Evolutionary conservation across 345 rosid genomes (phyloP), one percentile per base, ranked within the genome.

Genomic region (Eucalyptus rudis): DNA sequence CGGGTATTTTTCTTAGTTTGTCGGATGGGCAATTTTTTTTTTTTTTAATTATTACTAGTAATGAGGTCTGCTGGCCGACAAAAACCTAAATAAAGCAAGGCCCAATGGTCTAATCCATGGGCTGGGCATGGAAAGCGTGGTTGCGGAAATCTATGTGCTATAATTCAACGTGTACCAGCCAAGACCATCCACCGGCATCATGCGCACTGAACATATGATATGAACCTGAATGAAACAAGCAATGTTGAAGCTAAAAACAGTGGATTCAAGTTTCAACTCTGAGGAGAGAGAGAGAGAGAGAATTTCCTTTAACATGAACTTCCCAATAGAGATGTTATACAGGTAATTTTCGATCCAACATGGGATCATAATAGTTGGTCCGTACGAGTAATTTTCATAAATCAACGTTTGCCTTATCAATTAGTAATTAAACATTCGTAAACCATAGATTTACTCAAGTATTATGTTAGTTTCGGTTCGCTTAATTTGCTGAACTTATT

Each of bases 1-100:
- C 0, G 3, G 27, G 15, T 40, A 22, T 20, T 40, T 76, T 76
- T 40, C 3, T 10, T 7, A 3, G 2, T 40, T 40, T 71, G 1
- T 40, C 2, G 2, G 29, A 40, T 76, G 29, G 44, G 47, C 11
- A 7, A 22, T 5, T 3, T 76, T 36, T 19, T 3, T n/a, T 7
- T 4, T 24, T 10, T 8, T 9, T 40, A 76, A 76, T 10, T 76
- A 76, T 76, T 20, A 20, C 47, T 20, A 40, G 25, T 22, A 19
- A 36, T 71, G 43, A 36, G 27, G 22, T 76, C 24, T 40, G 47
- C 43, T 20, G 84, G 27, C 84, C 84, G 47, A 40, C 84, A 76
- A 13, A 40, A 22, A 76, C 47, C 47, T 19, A 76, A 40, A 76
- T 36, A 20, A 40, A 76, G 84, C 47, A 11, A 76, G 84, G 84